Evolutionary conservation across 805 yeast species (phyloP).

Genomic region (Sugiyamaella mastotermitis): DNA sequence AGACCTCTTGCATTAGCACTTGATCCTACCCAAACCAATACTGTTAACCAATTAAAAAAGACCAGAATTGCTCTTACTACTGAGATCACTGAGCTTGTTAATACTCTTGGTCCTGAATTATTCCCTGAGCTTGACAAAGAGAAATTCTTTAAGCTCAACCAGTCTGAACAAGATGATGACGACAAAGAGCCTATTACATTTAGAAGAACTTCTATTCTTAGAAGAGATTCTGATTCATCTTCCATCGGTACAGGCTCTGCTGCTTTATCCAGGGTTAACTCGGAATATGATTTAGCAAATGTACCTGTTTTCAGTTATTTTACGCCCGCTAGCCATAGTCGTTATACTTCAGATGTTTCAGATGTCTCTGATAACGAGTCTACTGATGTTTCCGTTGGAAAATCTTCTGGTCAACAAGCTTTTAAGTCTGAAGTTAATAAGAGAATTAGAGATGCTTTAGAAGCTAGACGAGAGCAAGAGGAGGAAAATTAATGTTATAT

Average conservation of each 20-base stretch:
- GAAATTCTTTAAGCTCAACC: background rate
- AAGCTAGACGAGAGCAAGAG: slow-evolving; percentile 13
- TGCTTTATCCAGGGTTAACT: slow-evolving; percentile 56
- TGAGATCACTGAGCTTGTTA: slow-evolving; percentile 73
- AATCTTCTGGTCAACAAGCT: slow-evolving; percentile 13
- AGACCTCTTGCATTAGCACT: slow-evolving; percentile 63
- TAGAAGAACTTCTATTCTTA: slow-evolving; percentile 2
- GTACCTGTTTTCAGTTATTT: slow-evolving; percentile 55
- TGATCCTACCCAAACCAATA: slow-evolving; percentile 31
- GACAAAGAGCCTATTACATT: slow-evolving; percentile 1
- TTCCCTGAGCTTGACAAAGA: slow-evolving; percentile 71
- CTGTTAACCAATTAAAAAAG: slow-evolving; percentile 48
- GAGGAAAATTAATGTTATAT: no score
- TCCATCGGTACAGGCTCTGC: slow-evolving; percentile 42
- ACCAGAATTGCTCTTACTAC: slow-evolving; percentile 57
- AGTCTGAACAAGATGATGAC: slow-evolving; percentile 12
- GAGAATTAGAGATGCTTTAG: slow-evolving; percentile 24
- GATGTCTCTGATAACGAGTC: slow-evolving; percentile 1
- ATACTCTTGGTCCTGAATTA: slow-evolving; percentile 74
- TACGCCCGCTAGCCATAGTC: slow-evolving; percentile 10
- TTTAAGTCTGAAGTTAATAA: slow-evolving; percentile 19
- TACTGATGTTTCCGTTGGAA: background rate
- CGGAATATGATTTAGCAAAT: slow-evolving; percentile 56
- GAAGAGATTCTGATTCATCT: slow-evolving; percentile 3
- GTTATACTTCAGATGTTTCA: slow-evolving; percentile 3